Base-by-base conservation (phyloP, 495 filamentous ascomycete genomes). In the Aspergillus nidulans region DNA sequence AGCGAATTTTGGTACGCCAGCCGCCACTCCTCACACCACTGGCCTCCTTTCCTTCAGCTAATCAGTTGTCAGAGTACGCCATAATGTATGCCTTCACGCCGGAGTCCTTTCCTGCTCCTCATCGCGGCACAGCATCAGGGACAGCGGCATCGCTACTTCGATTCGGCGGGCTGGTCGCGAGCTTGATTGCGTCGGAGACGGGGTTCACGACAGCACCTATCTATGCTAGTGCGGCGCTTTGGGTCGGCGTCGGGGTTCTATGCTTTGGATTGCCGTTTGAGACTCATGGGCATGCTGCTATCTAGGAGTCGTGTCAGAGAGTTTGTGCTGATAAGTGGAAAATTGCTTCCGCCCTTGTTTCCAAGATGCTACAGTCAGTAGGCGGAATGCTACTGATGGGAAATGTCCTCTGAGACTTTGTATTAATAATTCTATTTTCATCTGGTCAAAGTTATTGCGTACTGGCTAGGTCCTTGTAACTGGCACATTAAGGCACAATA, bases 41-140 rank as follows among this genome's bases (percentile, higher is more conserved):
- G 23, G 20, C 20, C 20, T 19, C 6, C 4, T 19, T 18, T 40
- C 19, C 10, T 9, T 9, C n/a, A 19, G 15, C 19, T 41, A 43
- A 43, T 12, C 4, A 23, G 30, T 24, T n/a, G n/a, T n/a, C 32
- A 69, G 68, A 69, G 43, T 72, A 81, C 51, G 78, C 77, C 12
- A 71, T 83, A 5, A 72, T 82, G 59, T 82, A 82, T 55, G 79
- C 77, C 26, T 82, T 78, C 68, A 82, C 78, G 1, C 78, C 79
- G 0, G 79, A 83, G 60, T 79, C 73, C 8, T 83, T 82, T 55
- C 79, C 77, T 1, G 75, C 76, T 1, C 74, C 78, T 0, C 77
- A 81, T 38, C 65, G 80, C 38, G 78, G 79, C 13, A 82, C 77
- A 0, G 81, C 75, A 3, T 72, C 71, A 10, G 79, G 80, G 1